A percentile compares a stretch with the other conserved stretches of the same genome.
Evolutionary conservation across 2,329 filamentous ascomycete genomes (phyloP).

Genomic region (Xylaria sp.): DNA sequence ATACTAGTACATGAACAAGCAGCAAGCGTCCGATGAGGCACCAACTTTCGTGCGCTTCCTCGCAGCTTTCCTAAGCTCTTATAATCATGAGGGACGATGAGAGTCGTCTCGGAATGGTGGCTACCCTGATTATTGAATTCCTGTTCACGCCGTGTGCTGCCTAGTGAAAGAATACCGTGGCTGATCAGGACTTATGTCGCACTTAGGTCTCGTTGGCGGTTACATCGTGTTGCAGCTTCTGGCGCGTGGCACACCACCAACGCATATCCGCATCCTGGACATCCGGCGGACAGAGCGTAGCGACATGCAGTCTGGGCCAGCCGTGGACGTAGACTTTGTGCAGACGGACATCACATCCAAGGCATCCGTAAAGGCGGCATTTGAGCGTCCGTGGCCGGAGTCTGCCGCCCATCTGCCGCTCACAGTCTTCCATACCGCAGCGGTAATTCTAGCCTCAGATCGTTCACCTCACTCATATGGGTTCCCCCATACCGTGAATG

Average conservation of each 20-base stretch:
- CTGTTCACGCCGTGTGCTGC: not conserved
- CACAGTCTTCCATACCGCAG: slow-evolving; percentile 69
- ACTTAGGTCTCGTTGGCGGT: slow-evolving; percentile 64
- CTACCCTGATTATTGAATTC: too few species aligned
- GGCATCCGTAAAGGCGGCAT: slow-evolving; percentile 57
- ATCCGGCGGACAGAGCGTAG: slow-evolving; percentile 57
- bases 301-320: slow-evolving; percentile 54
- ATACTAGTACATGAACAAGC: too few species aligned
- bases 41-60: not conserved
- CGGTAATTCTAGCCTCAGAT: slow-evolving; percentile 63
- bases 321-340: slow-evolving; percentile 55
- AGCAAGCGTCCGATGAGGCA: not conserved
- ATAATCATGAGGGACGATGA: slow-evolving; percentile 5
- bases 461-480: slow-evolving; percentile 58
- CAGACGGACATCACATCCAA: slow-evolving; percentile 63
- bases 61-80: not conserved
- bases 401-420: slow-evolving; percentile 56
- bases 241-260: slow-evolving; percentile 61
- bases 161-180: not conserved
- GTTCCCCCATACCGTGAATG: slow-evolving; percentile 61
- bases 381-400: slow-evolving; percentile 59
- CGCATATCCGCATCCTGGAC: slow-evolving; percentile 66
- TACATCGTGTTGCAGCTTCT: slow-evolving; percentile 66
- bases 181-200: slow-evolving; percentile 12
- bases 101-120: not conserved